A percentile compares a stretch with the other conserved stretches of the same genome.
These are phyloP conservation scores for Trichomonas gallinae DNA, from an alignment of 208 protist genomes.

Conservation along the genomic window DNA sequence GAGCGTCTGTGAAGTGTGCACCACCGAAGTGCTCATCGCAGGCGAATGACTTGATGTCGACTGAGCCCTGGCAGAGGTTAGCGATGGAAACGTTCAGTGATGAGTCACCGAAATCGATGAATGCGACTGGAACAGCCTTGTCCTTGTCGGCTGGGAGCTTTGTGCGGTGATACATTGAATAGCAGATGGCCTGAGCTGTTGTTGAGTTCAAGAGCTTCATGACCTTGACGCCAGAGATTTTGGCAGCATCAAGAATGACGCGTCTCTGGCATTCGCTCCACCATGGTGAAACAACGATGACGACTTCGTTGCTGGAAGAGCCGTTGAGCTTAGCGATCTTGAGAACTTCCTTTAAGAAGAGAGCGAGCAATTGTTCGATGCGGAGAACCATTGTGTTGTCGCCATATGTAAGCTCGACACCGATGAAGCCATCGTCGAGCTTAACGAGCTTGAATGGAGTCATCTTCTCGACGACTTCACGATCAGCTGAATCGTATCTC, in stretches of 20 bases:
- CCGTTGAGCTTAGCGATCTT: neutral
- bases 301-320: conserved; percentile 4
- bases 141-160: conserved; percentile 7
- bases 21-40: conserved; percentile 30
- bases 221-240: conserved; percentile 30
- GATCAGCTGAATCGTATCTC: neutral
- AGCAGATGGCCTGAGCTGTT: conserved; percentile 29
- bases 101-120: conserved; percentile 35
- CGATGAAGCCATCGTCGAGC: conserved; percentile 26
- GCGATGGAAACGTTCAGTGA: conserved; percentile 23
- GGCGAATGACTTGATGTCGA: conserved; percentile 25
- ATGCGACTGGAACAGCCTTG: conserved; percentile 19
- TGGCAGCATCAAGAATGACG: conserved; percentile 33
- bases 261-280: conserved; percentile 29
- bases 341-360: neutral
- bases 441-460: conserved; percentile 10
- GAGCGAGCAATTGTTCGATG: conserved; percentile 20
- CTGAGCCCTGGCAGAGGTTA: neutral
- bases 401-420: conserved; percentile 27
- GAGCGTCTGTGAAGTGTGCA: conserved; percentile 24
- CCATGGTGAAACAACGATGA: conserved; percentile 31
- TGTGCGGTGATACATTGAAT: conserved; percentile 25
- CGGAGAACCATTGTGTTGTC: neutral
- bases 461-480: neutral
- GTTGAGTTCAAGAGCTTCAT: conserved; percentile 31